These are phyloP conservation scores for Tephrocybe rancida DNA, from an alignment of 768 basidiomycete species.

Conservation along the genomic window DNA sequence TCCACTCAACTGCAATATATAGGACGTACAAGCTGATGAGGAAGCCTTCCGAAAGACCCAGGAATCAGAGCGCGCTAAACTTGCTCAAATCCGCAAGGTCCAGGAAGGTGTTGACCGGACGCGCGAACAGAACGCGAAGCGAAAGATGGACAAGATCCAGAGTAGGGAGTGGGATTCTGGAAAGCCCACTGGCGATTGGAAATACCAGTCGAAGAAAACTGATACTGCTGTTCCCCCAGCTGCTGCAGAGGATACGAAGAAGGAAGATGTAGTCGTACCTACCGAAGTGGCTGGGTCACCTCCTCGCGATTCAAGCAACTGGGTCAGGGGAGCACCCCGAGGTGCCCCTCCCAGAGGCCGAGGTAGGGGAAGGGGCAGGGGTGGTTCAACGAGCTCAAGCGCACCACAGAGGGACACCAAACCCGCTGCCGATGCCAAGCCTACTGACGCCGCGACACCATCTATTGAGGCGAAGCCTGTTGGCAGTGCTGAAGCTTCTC, in stretches of 20 bases:
- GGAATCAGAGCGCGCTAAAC: conserved; percentile 60
- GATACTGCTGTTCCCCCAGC: conserved; percentile 11
- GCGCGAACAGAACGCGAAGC: conserved; percentile 76
- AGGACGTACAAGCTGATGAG: conserved; percentile 82
- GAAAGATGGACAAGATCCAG: conserved; percentile 81
- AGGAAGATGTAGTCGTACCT: conserved; percentile 4
- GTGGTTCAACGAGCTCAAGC: conserved; percentile 19
- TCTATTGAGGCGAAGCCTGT: too few species aligned
- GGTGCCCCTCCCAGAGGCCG: conserved; percentile 28
- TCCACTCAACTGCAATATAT: background rate
- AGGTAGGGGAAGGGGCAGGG: conserved; percentile 37
- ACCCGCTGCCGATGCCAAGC: background rate
- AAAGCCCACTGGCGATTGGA: conserved; percentile 46
- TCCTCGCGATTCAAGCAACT: conserved; percentile 19
- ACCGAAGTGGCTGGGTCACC: background rate
- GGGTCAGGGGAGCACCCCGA: conserved; percentile 30
- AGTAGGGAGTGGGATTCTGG: conserved; percentile 86
- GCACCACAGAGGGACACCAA: conserved; percentile 2
- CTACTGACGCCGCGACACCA: background rate
- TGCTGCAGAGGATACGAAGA: conserved; percentile 10
- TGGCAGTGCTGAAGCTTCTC: too few species aligned
- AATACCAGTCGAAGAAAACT: conserved; percentile 20
- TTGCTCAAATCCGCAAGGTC: conserved; percentile 60
- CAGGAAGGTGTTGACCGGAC: conserved; percentile 71
- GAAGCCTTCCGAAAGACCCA: conserved; percentile 75